Evolutionary conservation across 257 asterid species (phyloP), one percentile per base, ranked within the genome.

Genomic region (Buddleja alternifolia): DNA sequence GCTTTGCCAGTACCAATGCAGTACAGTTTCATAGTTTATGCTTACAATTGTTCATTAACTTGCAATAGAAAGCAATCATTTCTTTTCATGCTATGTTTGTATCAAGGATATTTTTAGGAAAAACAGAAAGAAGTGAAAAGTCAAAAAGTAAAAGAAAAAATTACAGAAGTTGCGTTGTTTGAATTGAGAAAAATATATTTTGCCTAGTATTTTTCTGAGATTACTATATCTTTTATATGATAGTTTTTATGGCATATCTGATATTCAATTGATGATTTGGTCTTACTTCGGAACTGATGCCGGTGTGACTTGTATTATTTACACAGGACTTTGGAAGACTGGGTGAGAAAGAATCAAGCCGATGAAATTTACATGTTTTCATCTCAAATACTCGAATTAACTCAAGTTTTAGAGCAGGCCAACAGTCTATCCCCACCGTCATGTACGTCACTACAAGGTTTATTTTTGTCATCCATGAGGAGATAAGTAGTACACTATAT

Each of bases 281-380:
- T 46, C 36, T 16, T 41, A 20, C 8, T 66, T 59, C 25, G 6
- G 42, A 63, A 53, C 73, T 70, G 64, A 44, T 32, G 20, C n/a
- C 17, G 9, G 41, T 54, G 23, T 70, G 53, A 57, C 36, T 64
- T 63, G 75, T 29, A 45, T 66, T 63, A 14, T 61, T n/a, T 36
- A 40, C 70, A 53, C 84, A 89, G 96, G 81, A 67, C 69, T 25
- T 52, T 79, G 25, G 95, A 83, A 40, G 94, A 84, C 41, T 86
- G 90, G 93, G 83, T 46, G 68, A 61, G 81, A 57, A 81, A 89
- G 77, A 79, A 87, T 77, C 83, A 86, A 85, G 91, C 85, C 3
- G 96, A 91, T 67, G 97, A 91, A 80, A 83, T 94, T 14, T 86
- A 80, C 86, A 86, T 91, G 97, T 81, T 87, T 64, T 79, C 92